These are phyloP conservation scores for Apiospora aurea DNA, from an alignment of 2,329 filamentous ascomycete species.

Conservation along the genomic window DNA sequence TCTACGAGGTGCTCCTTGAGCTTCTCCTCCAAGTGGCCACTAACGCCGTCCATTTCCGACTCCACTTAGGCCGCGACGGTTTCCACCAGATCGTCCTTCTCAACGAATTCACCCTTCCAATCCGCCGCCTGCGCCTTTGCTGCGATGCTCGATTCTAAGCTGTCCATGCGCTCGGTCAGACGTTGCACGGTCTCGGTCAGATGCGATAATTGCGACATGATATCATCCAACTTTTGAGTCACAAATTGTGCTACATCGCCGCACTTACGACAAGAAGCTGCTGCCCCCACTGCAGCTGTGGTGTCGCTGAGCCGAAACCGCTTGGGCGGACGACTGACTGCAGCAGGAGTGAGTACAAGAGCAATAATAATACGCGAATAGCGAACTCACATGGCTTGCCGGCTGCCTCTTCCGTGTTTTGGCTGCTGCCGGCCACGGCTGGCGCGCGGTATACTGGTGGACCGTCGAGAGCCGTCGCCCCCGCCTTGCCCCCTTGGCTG, in stretches of 20 bases:
- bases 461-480: not conserved
- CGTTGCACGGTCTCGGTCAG: not conserved
- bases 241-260: not conserved
- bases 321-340: not conserved
- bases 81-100: not conserved
- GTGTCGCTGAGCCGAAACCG: not conserved
- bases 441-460: not conserved
- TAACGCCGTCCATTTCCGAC: not conserved
- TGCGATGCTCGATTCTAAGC: not conserved
- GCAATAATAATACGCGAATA: not conserved
- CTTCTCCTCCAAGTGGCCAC: not conserved
- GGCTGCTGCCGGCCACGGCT: not conserved
- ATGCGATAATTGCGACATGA: not conserved
- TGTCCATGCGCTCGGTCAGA: not conserved
- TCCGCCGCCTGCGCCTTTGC: not conserved
- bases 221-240: not conserved
- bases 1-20: constrained; percentile 12
- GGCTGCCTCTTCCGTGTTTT: not conserved
- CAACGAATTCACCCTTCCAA: not conserved
- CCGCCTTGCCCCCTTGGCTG: not conserved
- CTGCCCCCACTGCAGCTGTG: not conserved
- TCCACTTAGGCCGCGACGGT: constrained; percentile 11
- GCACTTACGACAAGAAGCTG: not conserved
- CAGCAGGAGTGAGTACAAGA: not conserved
- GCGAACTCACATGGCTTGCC: not conserved